Conservation (phyloP, 2,329 filamentous ascomycete genomes). For the Trichoderma brevicompactum region DNA sequence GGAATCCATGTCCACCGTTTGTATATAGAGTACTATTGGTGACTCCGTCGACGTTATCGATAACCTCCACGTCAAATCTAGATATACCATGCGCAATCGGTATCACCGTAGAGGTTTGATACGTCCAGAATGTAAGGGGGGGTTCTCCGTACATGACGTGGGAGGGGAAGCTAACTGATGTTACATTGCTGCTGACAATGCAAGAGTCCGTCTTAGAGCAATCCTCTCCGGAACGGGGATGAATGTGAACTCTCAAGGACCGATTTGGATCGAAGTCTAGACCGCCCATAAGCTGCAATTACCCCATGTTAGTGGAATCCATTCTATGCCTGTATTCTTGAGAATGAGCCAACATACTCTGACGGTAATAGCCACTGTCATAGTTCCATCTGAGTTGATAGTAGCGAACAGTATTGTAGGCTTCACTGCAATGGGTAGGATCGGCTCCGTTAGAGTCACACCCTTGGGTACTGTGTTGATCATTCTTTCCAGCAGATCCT, state of each 20-base stretch:
- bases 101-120: constrained; percentile 21
- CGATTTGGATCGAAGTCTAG: constrained; percentile 25
- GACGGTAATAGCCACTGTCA: constrained; percentile 26
- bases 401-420: constrained; percentile 27
- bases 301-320: not conserved
- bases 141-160: constrained; percentile 20
- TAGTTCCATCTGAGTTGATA: constrained; percentile 27
- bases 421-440: constrained; percentile 29
- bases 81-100: constrained; percentile 24
- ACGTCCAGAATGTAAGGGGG: constrained; percentile 26
- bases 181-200: not conserved
- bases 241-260: constrained; percentile 28
- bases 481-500: constrained; percentile 28
- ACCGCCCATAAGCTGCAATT: constrained; percentile 3
- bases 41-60: constrained; percentile 27
- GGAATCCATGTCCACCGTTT: constrained; percentile 28
- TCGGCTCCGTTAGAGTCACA: constrained; percentile 26
- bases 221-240: constrained; percentile 24
- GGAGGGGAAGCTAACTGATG: not conserved
- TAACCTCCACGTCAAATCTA: constrained; percentile 28
- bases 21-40: constrained; percentile 25
- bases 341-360: constrained; percentile 16
- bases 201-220: constrained; percentile 18
- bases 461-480: constrained; percentile 30
- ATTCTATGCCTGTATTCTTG: not conserved